Evolutionary conservation across 1,139 yeast species (phyloP), one percentile per base, ranked within the genome.

Genomic region (Pichia terricola): DNA sequence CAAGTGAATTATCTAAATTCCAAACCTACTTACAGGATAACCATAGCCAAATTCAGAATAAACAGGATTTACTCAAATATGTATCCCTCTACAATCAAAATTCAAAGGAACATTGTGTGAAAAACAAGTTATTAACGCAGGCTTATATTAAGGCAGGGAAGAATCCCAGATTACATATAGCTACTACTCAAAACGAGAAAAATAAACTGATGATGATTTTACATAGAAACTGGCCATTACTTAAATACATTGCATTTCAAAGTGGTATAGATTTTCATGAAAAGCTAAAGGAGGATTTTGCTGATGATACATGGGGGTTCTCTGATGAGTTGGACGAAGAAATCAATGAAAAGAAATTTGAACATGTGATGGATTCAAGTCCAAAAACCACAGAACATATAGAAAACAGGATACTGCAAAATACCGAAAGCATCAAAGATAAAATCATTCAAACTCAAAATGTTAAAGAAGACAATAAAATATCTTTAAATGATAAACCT

Each of bases 141-240:
- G 45, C 43, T 8, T 37, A 35, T 38, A 4, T 32, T 7, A 45
- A 33, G 22, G 43, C 43, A 3, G 41, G 39, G 8, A 40, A 38
- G 11, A 43, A 31, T 7, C 4, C 31, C 9, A 26, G 10, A 2
- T 3, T 4, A 5, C 4, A 27, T 2, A 27, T 5, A 10, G 26
- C 2, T 22, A 11, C 22, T 28, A 34, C n/a, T 5, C 33, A 16
- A 4, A n/a, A n/a, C 25, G 31, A 28, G 31, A 4, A 22, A n/a
- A 16, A 30, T 4, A 46, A 44, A 38, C 25, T 47, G 4, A 40
- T 37, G 1, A n/a, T 47, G 4, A 5, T 47, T 4, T 30, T 47
- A 27, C 42, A 40, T 30, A 31, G 50, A 34, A 47, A 45, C 30
- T 43, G 45, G 48, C 36, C 40, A 4, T 39, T 40, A 4, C 28